phyloP scores from a whole-genome alignment of 805 yeast genomes.

The Zygosaccharomyces lentus region DNA sequence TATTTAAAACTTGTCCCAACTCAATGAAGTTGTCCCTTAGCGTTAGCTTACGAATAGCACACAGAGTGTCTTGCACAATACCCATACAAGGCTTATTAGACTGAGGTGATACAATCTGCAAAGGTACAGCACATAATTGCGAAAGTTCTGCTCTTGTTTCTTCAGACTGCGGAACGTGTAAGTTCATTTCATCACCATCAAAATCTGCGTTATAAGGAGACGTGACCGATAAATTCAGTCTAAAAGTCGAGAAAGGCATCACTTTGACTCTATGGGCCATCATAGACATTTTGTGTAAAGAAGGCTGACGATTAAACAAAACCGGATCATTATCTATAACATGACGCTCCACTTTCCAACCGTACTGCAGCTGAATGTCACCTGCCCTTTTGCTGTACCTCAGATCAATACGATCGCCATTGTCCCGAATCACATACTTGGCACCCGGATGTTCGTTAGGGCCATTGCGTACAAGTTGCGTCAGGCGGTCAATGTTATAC shows the following conservation, averaged over 20 bases:
- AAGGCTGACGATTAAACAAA: constrained; percentile 97
- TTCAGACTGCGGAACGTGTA: constrained; percentile 97
- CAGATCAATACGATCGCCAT: constrained; percentile 97
- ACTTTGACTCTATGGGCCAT: constrained; percentile 98
- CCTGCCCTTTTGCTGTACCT: constrained; percentile 98
- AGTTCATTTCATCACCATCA: constrained; percentile 99
- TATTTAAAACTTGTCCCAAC: constrained; percentile 92
- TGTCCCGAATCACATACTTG: constrained; percentile 94
- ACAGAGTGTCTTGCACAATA: constrained; percentile 96
- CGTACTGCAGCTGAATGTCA: constrained; percentile 94
- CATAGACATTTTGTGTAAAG: constrained; percentile 99
- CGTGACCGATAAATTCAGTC: constrained; percentile 93
- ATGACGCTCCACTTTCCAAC: constrained; percentile 99
- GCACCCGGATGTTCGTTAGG: constrained; percentile 99
- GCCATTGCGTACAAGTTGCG: constrained; percentile 93
- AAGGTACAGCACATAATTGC: constrained; percentile 93
- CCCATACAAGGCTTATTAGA: constrained; percentile 99
- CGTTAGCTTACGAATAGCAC: constrained; percentile 96
- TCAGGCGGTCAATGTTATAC: constrained; percentile 87
- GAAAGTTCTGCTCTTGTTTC: constrained; percentile 96
- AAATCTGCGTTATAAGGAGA: constrained; percentile 99
- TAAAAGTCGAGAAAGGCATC: constrained; percentile 97
- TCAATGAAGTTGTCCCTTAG: constrained; percentile 84
- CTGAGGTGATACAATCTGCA: constrained; percentile 97
- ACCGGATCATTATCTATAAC: constrained; percentile 97